A percentile compares a stretch with the other conserved stretches of the same genome.
These are phyloP conservation scores for Mortierella sp. DNA, from an alignment of 371 early-diverging fungal genomes.

Conservation along the genomic window DNA sequence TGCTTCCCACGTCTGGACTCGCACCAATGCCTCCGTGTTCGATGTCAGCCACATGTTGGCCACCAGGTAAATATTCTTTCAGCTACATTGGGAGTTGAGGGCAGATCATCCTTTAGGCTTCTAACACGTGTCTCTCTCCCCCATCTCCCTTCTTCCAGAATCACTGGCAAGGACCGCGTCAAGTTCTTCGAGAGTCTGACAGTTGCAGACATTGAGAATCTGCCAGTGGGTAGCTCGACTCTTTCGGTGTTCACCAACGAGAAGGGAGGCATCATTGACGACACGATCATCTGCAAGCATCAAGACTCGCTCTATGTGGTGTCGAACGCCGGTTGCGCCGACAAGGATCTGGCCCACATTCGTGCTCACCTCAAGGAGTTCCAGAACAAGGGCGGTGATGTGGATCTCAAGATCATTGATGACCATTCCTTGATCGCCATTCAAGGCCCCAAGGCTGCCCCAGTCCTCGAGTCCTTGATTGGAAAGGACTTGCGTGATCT, in stretches of 20 bases:
- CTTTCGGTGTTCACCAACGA: constrained; percentile 95
- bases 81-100: background rate
- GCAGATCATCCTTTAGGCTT: background rate
- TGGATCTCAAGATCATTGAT: constrained; percentile 83
- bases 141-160: constrained; percentile 55
- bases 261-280: constrained; percentile 97
- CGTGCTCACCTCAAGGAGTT: constrained; percentile 79
- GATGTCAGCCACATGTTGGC: constrained; percentile 99
- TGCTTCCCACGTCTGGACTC: constrained; percentile 90
- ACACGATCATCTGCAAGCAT: constrained; percentile 94
- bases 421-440: constrained; percentile 91
- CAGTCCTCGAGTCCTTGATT: constrained; percentile 65
- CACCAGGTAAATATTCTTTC: constrained; percentile 71
- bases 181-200: constrained; percentile 90
- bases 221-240: constrained; percentile 85
- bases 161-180: constrained; percentile 88
- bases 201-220: constrained; percentile 86
- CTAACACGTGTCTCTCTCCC: background rate
- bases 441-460: constrained; percentile 85
- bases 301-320: constrained; percentile 89
- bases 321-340: constrained; percentile 97
- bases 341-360: constrained; percentile 94
- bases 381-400: constrained; percentile 89
- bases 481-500: constrained; percentile 72
- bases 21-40: constrained; percentile 93